These are phyloP conservation scores for Parachaetomium inaequale DNA, from an alignment of 495 filamentous ascomycete species.

Conservation along the genomic window DNA sequence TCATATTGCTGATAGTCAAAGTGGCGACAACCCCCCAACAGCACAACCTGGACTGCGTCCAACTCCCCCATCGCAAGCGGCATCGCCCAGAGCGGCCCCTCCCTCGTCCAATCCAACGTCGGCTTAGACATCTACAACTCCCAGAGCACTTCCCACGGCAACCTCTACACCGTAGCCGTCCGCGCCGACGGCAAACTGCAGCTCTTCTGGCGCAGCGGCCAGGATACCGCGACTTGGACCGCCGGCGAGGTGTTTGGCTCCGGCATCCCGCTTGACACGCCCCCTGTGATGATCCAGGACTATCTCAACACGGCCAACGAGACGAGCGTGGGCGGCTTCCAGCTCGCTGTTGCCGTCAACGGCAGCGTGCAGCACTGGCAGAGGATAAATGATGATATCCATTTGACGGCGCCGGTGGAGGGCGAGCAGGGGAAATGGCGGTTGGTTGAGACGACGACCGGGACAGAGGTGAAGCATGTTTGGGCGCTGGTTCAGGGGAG, in stretches of 20 bases:
- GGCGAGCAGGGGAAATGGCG: constrained; percentile 17
- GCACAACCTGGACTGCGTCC: constrained; percentile 11
- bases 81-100: constrained; percentile 21
- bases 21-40: constrained; percentile 18
- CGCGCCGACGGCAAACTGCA: constrained; percentile 20
- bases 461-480: constrained; percentile 13
- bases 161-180: constrained; percentile 23
- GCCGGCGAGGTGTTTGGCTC: constrained; percentile 21
- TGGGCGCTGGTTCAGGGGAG: constrained; percentile 25
- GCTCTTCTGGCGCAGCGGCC: constrained; percentile 20
- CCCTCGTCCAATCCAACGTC: constrained; percentile 24
- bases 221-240: constrained; percentile 2
- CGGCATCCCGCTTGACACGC: constrained; percentile 11
- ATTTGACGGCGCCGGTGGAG: not conserved
- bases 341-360: constrained; percentile 18
- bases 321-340: constrained; percentile 17
- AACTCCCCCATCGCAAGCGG: constrained; percentile 10
- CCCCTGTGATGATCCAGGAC: constrained; percentile 25
- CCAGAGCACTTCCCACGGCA: constrained; percentile 4
- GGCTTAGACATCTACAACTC: constrained; percentile 17
- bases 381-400: constrained; percentile 6
- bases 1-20: not conserved
- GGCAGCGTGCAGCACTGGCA: constrained; percentile 26
- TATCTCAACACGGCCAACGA: constrained; percentile 19
- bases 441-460: constrained; percentile 11